phyloP scores from a whole-genome alignment of 495 filamentous ascomycete species.

The Podospora anserina region DNA sequence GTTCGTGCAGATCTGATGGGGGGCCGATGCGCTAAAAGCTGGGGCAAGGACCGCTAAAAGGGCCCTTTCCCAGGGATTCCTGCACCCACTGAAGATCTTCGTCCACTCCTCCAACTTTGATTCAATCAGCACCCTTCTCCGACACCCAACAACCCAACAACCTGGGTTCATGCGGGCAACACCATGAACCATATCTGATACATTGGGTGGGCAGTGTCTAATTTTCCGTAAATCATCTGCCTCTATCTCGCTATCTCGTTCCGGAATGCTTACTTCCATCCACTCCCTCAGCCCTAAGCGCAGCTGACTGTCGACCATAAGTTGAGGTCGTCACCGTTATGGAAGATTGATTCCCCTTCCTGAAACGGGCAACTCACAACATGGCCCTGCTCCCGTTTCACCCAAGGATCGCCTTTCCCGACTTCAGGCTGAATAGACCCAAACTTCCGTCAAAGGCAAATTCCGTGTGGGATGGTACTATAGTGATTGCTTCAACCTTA shows the following conservation, averaged over 20 bases:
- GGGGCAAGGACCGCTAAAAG: not conserved
- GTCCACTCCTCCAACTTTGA: not conserved
- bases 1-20: slow-evolving; percentile 16
- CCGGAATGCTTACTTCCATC: slow-evolving; percentile 8
- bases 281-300: slow-evolving; percentile 1
- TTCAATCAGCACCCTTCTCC: not conserved
- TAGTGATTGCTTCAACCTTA: not conserved
- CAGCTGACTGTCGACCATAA: not conserved
- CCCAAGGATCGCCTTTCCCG: slow-evolving; percentile 1
- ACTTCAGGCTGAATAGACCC: slow-evolving; percentile 24
- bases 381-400: slow-evolving; percentile 6
- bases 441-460: slow-evolving; percentile 11
- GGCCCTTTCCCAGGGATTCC: not conserved
- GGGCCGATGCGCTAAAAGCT: not conserved
- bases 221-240: slow-evolving; percentile 7
- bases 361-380: not conserved
- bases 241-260: not conserved
- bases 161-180: not conserved
- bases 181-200: not conserved
- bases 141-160: not conserved
- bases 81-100: not conserved
- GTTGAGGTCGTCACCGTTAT: not conserved
- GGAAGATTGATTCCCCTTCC: slow-evolving; percentile 4
- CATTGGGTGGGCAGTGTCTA: not conserved
- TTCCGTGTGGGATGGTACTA: not conserved